These are phyloP conservation scores for Gomphus bonarii DNA, from an alignment of 1,284 basidiomycete genomes.

Conservation along the genomic window DNA sequence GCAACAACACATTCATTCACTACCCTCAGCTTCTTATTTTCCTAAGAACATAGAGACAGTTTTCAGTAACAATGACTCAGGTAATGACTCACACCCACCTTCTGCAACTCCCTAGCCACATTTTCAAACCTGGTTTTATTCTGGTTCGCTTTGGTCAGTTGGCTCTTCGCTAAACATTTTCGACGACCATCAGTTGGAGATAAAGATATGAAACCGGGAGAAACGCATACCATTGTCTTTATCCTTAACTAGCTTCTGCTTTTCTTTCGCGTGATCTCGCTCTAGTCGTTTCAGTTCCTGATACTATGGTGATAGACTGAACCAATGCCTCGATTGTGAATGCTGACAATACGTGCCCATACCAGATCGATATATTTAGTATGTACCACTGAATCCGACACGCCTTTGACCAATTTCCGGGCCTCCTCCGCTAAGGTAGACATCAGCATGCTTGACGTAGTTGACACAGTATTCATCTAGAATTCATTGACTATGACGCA, in stretches of 20 bases:
- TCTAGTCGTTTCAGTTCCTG: constrained; percentile 74
- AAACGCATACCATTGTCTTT: constrained; percentile 63
- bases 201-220: neutral
- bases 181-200: neutral
- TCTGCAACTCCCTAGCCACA: constrained; percentile 73
- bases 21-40: constrained; percentile 76
- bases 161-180: constrained; percentile 52
- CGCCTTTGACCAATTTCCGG: constrained; percentile 66
- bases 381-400: constrained; percentile 70
- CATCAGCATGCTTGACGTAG: constrained; percentile 1
- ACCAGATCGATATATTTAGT: constrained; percentile 78
- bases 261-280: constrained; percentile 78
- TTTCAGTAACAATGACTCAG: constrained; percentile 6
- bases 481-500: constrained; percentile 28
- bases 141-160: constrained; percentile 75
- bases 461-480: neutral
- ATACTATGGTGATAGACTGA: constrained; percentile 37
- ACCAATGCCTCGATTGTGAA: neutral
- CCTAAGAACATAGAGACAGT: constrained; percentile 31
- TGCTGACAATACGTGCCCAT: constrained; percentile 17
- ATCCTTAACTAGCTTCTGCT: constrained; percentile 77
- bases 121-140: constrained; percentile 83
- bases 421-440: constrained; percentile 62
- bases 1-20: constrained; percentile 18
- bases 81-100: constrained; percentile 33